These are phyloP conservation scores for Colletotrichum endophyticum DNA, from an alignment of 2,329 filamentous ascomycete species.

Conservation along the genomic window DNA sequence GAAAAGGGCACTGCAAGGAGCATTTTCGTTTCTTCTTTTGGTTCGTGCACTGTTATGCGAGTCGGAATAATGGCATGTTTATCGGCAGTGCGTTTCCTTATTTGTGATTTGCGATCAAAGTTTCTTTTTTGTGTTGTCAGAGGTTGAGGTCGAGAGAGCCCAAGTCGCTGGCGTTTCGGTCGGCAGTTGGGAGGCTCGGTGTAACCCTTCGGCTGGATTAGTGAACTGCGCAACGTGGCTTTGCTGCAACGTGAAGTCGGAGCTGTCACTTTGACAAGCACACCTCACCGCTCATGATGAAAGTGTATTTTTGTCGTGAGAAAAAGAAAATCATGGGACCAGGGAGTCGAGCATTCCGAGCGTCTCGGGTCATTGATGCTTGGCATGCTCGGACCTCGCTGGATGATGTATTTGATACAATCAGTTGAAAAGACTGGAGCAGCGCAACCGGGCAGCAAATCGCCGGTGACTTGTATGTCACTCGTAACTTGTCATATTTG, in stretches of 20 bases:
- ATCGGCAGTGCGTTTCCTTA: background rate
- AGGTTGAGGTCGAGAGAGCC: background rate
- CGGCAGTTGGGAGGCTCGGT: background rate
- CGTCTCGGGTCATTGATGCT: background rate
- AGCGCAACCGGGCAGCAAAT: background rate
- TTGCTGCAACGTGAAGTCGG: background rate
- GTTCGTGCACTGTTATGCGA: background rate
- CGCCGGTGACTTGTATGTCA: fast-evolving
- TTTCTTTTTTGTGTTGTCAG: background rate
- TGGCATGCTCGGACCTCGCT: background rate
- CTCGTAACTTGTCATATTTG: background rate
- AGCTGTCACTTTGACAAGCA: background rate
- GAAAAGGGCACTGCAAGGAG: background rate
- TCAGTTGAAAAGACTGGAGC: background rate
- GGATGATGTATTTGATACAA: background rate
- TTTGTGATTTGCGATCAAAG: background rate
- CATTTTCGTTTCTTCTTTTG: background rate
- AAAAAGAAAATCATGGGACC: background rate
- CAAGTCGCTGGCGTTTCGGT: background rate
- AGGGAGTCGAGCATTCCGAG: background rate
- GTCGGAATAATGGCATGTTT: background rate
- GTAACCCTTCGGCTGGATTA: background rate
- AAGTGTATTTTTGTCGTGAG: background rate
- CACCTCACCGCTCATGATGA: background rate
- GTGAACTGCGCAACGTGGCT: background rate